phyloP scores from a whole-genome alignment of 768 basidiomycete species.

The Serendipita sp. region DNA sequence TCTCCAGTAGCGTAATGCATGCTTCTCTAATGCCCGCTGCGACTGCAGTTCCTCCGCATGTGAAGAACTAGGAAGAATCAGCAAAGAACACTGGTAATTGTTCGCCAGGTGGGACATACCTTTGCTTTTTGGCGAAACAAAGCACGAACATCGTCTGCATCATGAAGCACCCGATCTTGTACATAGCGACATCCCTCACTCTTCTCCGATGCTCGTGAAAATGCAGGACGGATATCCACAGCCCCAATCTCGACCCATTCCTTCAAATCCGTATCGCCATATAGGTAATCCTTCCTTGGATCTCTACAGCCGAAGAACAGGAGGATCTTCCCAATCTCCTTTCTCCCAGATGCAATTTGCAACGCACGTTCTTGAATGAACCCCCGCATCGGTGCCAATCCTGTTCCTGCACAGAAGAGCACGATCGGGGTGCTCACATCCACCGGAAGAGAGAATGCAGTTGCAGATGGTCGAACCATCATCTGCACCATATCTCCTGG shows the following conservation, averaged over 20 bases:
- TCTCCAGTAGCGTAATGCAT: conserved; percentile 25
- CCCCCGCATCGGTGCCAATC: conserved; percentile 34
- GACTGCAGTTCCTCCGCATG: conserved; percentile 28
- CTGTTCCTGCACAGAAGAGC: conserved; percentile 33
- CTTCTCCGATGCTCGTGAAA: conserved; percentile 19
- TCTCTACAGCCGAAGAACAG: conserved; percentile 35
- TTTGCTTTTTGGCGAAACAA: not conserved
- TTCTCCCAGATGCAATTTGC: conserved; percentile 28
- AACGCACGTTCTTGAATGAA: conserved; percentile 36
- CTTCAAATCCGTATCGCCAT: conserved; percentile 27
- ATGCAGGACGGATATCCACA: conserved; percentile 31
- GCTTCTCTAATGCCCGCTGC: conserved; percentile 26
- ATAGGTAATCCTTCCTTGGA: conserved; percentile 30
- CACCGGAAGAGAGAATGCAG: conserved; percentile 30
- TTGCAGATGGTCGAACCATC: conserved; percentile 22
- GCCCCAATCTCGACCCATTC: conserved; percentile 29
- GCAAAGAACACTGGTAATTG: not conserved
- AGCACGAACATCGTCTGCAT: not conserved
- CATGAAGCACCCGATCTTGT: conserved; percentile 17
- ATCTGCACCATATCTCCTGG: conserved; percentile 30
- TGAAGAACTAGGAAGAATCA: conserved; percentile 23
- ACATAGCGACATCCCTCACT: conserved; percentile 26
- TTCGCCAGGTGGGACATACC: not conserved
- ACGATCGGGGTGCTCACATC: conserved; percentile 26
- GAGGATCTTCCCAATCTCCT: conserved; percentile 25